Evolutionary conservation across 495 filamentous ascomycete species (phyloP), one percentile per base, ranked within the genome.

Genomic region (Terfezia boudieri): DNA sequence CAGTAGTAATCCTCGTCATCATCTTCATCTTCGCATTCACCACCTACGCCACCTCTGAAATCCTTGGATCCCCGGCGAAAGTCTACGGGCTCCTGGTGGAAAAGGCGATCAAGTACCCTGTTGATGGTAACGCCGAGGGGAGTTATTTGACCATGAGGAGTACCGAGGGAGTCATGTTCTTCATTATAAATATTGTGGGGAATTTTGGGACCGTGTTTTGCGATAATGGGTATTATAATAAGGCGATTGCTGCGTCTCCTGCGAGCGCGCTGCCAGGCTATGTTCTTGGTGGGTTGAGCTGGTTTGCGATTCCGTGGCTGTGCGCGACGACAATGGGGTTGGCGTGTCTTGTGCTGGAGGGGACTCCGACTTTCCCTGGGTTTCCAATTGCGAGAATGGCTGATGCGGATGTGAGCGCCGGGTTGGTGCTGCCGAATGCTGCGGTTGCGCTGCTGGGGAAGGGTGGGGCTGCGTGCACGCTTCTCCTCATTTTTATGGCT

Each of bases 301-400:
- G 88, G 88, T 95, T 96, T 56, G 89, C 89, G 8, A 93, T 96
- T 55, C 89, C 89, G 17, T 96, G 86, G 86, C 74, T 95, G 20
- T 81, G 76, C 36, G 87, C 88, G 4, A 94, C 83, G 9, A 94
- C 88, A 14, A 87, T 94, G 84, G 89, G 89, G 36, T 76, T 95
- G n/a, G 78, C 86, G 11, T 86, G 81, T 9, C 75, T 94, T 22
- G 83, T 87, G 4, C 73, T 94, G 8, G 86, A 96, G 61, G 74
- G 71, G 49, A 77, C 81, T 49, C 81, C 84, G 0, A 70, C 70
- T 10, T 88, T 87, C 67, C 83, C 83, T 0, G 80, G 74, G 7
- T 88, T 71, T 59, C 84, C 83, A 0, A 32, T 32, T 32, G 66
- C 76, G 58, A 75, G 85, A 14, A 84, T 96, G 76, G 66, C 75